Conservation (phyloP, 225 moss, liverwort and hornwort genomes). For the Polytrichum commune region DNA sequence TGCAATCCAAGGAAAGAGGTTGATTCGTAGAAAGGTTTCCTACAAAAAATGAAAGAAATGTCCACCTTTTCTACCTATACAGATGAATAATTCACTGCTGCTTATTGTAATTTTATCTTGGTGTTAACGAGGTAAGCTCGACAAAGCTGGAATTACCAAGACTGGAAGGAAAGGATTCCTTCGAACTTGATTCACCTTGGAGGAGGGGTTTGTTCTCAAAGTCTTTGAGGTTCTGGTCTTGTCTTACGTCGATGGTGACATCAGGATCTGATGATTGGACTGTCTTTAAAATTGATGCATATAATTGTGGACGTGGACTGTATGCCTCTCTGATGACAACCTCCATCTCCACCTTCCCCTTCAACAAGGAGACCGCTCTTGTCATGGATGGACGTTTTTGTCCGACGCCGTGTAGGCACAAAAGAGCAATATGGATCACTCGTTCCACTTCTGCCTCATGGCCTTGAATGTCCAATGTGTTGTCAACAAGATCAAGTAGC, state of each 20-base stretch:
- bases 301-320: not conserved
- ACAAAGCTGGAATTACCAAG: too few relatives aligned
- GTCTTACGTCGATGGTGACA: not conserved
- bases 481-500: not conserved
- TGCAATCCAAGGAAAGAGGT: too few relatives aligned
- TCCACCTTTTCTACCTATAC: too few relatives aligned
- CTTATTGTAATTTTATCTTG: too few relatives aligned
- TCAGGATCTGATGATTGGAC: not conserved
- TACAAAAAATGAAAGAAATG: too few relatives aligned
- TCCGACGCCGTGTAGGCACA: not conserved
- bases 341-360: not conserved
- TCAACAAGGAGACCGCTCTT: not conserved
- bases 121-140: too few relatives aligned
- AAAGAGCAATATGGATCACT: not conserved
- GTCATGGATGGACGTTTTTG: not conserved
- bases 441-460: not conserved
- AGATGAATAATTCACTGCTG: too few relatives aligned
- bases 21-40: too few relatives aligned
- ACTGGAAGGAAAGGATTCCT: too few relatives aligned
- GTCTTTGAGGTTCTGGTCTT: too few relatives aligned
- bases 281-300: not conserved
- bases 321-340: slow-evolving; percentile 1
- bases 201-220: too few relatives aligned
- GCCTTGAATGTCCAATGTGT: not conserved
- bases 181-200: too few relatives aligned